phyloP scores from a whole-genome alignment of 75 land plant species.

The Isoetes taiwanensis region DNA sequence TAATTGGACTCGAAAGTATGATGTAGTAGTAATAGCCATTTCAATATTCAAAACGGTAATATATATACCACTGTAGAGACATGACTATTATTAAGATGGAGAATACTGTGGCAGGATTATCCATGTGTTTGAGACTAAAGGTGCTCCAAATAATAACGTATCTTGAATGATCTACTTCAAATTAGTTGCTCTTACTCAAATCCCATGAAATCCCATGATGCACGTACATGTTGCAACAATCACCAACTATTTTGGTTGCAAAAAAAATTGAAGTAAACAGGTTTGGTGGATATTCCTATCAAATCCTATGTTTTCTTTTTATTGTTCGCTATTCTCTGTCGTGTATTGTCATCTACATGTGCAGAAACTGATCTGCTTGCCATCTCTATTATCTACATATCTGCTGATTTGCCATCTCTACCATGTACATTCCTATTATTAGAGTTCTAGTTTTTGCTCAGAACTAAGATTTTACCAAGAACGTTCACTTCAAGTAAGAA shows the following conservation, averaged over 20 bases:
- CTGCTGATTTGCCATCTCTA: not conserved
- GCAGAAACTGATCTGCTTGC: not conserved
- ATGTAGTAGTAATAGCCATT: constrained; percentile 1
- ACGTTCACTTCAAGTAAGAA: no score
- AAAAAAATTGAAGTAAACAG: not conserved
- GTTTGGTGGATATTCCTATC: not conserved
- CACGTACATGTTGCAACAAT: not conserved
- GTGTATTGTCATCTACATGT: not conserved
- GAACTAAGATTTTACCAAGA: not conserved
- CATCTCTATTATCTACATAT: not conserved
- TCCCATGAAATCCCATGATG: no score
- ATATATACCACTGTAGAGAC: constrained; percentile 17
- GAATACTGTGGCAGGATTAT: no score
- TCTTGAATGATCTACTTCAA: no score
- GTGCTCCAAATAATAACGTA: no score
- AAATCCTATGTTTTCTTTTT: not conserved
- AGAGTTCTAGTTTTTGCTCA: not conserved
- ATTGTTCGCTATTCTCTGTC: not conserved
- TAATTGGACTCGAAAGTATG: no score
- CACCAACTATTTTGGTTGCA: not conserved
- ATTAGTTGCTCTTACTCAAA: no score
- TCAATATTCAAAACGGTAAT: constrained; percentile 5
- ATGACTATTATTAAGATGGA: constrained; percentile 23
- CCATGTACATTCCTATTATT: not conserved
- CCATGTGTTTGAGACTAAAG: no score